phyloP scores from a whole-genome alignment of 805 yeast species.

The Ogataea sp. region DNA sequence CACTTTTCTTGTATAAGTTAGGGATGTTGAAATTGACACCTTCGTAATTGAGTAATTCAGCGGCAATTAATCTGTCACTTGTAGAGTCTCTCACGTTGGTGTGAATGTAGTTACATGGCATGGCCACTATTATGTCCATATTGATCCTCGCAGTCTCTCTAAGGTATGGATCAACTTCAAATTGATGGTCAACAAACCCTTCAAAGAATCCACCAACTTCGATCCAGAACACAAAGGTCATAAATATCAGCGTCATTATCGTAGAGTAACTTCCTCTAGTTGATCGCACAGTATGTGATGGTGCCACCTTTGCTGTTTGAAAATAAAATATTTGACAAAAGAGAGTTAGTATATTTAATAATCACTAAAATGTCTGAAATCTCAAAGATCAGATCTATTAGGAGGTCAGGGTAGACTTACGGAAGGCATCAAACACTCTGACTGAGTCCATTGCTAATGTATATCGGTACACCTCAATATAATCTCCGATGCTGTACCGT shows the following conservation, averaged over 20 bases:
- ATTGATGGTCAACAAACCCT: constrained; percentile 72
- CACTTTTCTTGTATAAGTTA: constrained; percentile 32
- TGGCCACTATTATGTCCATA: constrained; percentile 69
- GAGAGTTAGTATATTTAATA: background rate
- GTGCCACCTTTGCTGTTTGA: constrained; percentile 60
- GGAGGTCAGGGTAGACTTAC: too few species aligned
- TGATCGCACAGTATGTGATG: constrained; percentile 66
- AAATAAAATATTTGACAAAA: background rate
- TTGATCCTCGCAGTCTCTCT: constrained; percentile 58
- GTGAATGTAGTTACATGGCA: constrained; percentile 73
- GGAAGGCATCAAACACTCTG: constrained; percentile 64
- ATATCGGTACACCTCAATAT: too few species aligned
- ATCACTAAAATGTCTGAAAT: background rate
- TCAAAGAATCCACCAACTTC: constrained; percentile 82
- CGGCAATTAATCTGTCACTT: constrained; percentile 69
- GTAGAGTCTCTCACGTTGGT: constrained; percentile 75
- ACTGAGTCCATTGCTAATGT: constrained; percentile 15
- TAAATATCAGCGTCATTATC: constrained; percentile 48
- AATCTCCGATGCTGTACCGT: background rate
- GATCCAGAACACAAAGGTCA: constrained; percentile 69
- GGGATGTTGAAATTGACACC: constrained; percentile 56
- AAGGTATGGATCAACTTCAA: constrained; percentile 59
- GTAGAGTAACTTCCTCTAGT: constrained; percentile 73
- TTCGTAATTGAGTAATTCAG: constrained; percentile 65
- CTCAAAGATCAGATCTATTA: background rate